Evolutionary conservation across 129 eudicot genomes (phyloP), one percentile per base, ranked within the genome.

Genomic region (Lonicera japonica): DNA sequence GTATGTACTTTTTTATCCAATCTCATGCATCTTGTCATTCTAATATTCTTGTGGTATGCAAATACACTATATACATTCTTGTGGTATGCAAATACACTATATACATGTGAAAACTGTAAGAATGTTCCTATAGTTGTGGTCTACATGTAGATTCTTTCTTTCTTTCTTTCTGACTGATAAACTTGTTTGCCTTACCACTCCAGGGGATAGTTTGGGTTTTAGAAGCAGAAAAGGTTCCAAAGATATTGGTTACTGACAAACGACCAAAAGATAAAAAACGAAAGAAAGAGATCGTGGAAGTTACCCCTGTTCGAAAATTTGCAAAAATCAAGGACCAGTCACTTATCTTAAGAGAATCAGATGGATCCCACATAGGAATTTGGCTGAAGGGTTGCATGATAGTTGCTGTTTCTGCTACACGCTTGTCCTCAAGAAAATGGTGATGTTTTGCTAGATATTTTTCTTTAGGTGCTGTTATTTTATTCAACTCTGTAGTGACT

Each of bases 381-480:
- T 23, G 48, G 53, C 75, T 92, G n/a, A 78, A 57, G 68, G 88
- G 95, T 63, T 92, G 99, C 72, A 63, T 58, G 25, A 65, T 83
- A 40, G 77, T 72, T 55, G 96, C 99, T 58, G 99, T 92, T 75
- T 92, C 99, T 34, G 99, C 95, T 48, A 76, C 99, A 79, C 48
- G 66, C 72, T 60, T 78, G 67, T 66, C 96, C 34, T 58, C 95
- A 29, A 82, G 91, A 80, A 92, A 92, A 78, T 92, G 99, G 99
- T 88, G 52, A 73, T 29, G 47, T 63, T 65, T 54, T 46, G 15
- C 70, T n/a, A 58, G 40, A 50, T 46, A 65, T 66, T 73, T 7
- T 74, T 54, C 16, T 25, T 60, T 68, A 48, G 9, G 24, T 34
- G 40, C 47, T 54, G 50, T 66, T 67, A 56, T 12, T 29, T 56